Evolutionary conservation across 805 yeast genomes (phyloP).

Genomic region (Brettanomyces anomalus): DNA sequence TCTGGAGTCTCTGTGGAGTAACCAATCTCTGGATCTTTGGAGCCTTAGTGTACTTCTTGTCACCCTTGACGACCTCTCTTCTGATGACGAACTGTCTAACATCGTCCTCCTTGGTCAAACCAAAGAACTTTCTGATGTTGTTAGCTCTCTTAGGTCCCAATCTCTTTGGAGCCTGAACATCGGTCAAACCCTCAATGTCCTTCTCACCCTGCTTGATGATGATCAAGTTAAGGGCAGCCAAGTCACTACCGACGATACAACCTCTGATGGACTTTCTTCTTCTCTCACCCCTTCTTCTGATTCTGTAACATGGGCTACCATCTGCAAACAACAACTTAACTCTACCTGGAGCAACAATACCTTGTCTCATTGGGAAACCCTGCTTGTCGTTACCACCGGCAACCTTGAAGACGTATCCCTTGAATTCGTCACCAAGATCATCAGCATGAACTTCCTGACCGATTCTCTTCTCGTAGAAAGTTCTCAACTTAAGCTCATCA

Average conservation of each 20-base stretch:
- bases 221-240: conserved; percentile 89
- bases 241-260: conserved; percentile 95
- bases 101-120: conserved; percentile 90
- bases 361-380: conserved; percentile 99
- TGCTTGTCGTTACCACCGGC: conserved; percentile 99
- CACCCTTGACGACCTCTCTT: conserved; percentile 98
- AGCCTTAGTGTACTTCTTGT: conserved; percentile 98
- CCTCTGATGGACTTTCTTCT: conserved; percentile 99
- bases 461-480: conserved; percentile 98
- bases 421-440: conserved; percentile 96
- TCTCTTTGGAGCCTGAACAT: conserved; percentile 93
- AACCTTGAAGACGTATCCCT: conserved; percentile 97
- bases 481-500: conserved; percentile 98
- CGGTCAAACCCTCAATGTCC: conserved; percentile 95
- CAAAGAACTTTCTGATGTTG: conserved; percentile 99
- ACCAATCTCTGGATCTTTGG: conserved; percentile 99
- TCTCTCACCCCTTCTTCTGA: conserved; percentile 99
- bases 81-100: conserved; percentile 89
- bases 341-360: conserved; percentile 99
- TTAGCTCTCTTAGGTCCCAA: conserved; percentile 99
- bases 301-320: conserved; percentile 98
- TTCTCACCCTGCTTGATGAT: conserved; percentile 95
- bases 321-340: conserved; percentile 89
- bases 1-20: conserved; percentile 98
- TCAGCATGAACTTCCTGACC: conserved; percentile 99